Evolutionary conservation across 108 stramenopile species (phyloP).

Genomic region (Conticribra weissflogii): DNA sequence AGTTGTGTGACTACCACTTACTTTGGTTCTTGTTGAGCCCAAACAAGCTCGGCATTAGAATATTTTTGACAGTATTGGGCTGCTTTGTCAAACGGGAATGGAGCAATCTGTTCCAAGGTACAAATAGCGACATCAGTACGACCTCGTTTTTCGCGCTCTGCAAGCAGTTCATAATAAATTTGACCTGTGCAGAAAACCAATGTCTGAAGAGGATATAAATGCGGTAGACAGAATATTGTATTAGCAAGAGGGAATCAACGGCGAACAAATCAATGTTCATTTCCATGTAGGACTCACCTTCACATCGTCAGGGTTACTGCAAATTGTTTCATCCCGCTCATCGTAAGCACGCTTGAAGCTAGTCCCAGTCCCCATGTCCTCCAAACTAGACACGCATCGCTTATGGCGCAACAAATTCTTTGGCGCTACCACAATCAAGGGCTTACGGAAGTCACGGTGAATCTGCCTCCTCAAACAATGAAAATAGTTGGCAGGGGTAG

Average conservation of each 20-base stretch:
- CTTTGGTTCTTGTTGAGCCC: slow-evolving; percentile 96
- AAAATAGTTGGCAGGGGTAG: slow-evolving; percentile 99
- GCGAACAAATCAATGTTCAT: background rate
- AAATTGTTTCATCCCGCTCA: slow-evolving; percentile 78
- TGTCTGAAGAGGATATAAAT: slow-evolving; percentile 42
- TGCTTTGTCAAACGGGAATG: slow-evolving; percentile 97
- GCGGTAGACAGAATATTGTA: background rate
- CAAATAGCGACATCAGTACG: slow-evolving; percentile 92
- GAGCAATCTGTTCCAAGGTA: slow-evolving; percentile 97
- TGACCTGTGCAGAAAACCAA: slow-evolving; percentile 97
- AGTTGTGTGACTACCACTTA: slow-evolving; percentile 26
- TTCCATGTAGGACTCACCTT: slow-evolving; percentile 74
- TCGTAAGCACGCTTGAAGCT: slow-evolving; percentile 84
- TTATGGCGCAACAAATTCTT: slow-evolving; percentile 96
- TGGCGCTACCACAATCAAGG: slow-evolving; percentile 95
- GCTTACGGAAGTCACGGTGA: slow-evolving; percentile 99
- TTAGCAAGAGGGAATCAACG: background rate
- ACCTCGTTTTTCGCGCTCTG: slow-evolving; percentile 84
- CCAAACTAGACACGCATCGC: slow-evolving; percentile 82
- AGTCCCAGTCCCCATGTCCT: slow-evolving; percentile 94
- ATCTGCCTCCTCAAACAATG: slow-evolving; percentile 98
- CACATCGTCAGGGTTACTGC: slow-evolving; percentile 78
- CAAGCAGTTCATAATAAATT: slow-evolving; percentile 97
- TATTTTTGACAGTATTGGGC: slow-evolving; percentile 80
- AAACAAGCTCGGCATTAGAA: slow-evolving; percentile 93